phyloP scores from a whole-genome alignment of 2,329 filamentous ascomycete species.

The Trichoderma lentiforme region DNA sequence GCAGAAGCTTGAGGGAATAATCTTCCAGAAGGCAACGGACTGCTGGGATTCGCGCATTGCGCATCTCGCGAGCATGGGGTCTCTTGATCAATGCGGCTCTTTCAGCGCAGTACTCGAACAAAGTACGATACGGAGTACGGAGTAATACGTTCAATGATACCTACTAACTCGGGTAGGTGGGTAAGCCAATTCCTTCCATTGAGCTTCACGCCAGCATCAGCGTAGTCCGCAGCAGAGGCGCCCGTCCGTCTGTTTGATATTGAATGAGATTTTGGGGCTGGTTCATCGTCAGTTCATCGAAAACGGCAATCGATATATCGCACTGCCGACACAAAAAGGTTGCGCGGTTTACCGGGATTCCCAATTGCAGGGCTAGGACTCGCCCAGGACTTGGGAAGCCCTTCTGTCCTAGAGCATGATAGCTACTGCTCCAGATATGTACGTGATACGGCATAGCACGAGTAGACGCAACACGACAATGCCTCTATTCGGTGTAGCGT shows the following conservation, averaged over 20 bases:
- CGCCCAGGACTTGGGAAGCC: neutral
- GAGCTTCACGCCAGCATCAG: neutral
- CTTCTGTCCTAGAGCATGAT: neutral
- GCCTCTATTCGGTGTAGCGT: conserved; percentile 2
- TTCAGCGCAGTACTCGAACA: neutral
- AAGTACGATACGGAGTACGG: neutral
- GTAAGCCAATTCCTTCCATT: neutral
- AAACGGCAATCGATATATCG: neutral
- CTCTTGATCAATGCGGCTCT: neutral
- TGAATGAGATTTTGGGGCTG: neutral
- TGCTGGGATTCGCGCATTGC: neutral
- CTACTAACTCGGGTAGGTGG: neutral
- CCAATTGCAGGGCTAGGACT: neutral
- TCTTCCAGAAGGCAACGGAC: neutral
- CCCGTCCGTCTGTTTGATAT: neutral
- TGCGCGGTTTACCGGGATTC: neutral
- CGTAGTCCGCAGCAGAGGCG: neutral
- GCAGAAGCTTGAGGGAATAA: neutral
- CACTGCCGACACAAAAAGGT: neutral
- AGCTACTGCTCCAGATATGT: neutral
- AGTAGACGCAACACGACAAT: neutral
- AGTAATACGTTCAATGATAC: neutral
- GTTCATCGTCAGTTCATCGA: neutral
- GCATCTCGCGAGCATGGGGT: neutral
- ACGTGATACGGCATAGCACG: neutral